Evolutionary conservation across 2,329 filamentous ascomycete species (phyloP).

Genomic region (Davidsoniella virescens): DNA sequence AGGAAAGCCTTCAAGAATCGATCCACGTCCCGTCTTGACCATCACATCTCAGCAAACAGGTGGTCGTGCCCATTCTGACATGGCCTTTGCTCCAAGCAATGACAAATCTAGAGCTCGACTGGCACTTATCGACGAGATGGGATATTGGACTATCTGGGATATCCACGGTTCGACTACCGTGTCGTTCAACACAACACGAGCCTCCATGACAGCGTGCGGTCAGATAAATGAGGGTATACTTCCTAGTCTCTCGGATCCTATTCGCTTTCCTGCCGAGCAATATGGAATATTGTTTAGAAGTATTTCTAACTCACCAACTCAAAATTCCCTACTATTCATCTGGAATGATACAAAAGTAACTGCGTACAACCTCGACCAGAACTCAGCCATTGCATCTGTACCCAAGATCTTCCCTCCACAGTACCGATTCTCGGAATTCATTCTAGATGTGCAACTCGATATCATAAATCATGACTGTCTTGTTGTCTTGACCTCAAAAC

Average conservation of each 20-base stretch:
- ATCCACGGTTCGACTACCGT: conserved; percentile 25
- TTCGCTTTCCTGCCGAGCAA: conserved; percentile 20
- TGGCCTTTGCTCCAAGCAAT: conserved; percentile 43
- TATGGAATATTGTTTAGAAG: conserved; percentile 29
- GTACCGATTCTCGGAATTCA: conserved; percentile 6
- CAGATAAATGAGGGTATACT: conserved; percentile 27
- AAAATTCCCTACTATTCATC: conserved; percentile 5
- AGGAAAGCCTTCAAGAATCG: conserved; percentile 31
- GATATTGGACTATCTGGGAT: conserved; percentile 54
- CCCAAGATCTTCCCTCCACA: conserved; percentile 5
- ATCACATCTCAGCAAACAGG: conserved; percentile 38
- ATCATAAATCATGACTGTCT: conserved; percentile 3
- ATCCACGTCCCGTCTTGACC: conserved; percentile 36
- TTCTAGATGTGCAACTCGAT: conserved; percentile 10
- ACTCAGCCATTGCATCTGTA: background rate
- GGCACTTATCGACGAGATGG: conserved; percentile 47
- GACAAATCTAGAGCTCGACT: conserved; percentile 39
- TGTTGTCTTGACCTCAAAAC: conserved; percentile 12
- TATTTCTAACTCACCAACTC: background rate
- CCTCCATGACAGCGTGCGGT: conserved; percentile 25
- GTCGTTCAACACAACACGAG: conserved; percentile 21
- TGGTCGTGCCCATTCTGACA: conserved; percentile 40
- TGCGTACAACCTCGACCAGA: conserved; percentile 5
- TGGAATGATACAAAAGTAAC: conserved; percentile 11
- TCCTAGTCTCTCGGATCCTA: conserved; percentile 19